These are phyloP conservation scores for Alternaria alternata DNA, from an alignment of 2,329 filamentous ascomycete genomes.

Conservation along the genomic window DNA sequence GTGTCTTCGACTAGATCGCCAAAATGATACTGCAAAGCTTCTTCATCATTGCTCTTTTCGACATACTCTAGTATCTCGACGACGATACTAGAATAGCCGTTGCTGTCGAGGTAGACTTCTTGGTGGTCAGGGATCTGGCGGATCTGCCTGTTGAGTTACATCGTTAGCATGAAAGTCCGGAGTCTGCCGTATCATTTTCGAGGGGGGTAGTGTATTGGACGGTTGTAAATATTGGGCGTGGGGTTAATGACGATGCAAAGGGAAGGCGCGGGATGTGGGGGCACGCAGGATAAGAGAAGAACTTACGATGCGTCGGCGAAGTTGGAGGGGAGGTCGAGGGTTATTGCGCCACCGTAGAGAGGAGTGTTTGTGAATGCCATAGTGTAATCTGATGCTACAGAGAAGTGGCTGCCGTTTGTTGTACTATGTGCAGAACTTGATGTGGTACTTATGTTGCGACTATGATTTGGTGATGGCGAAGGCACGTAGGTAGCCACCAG, in stretches of 20 bases:
- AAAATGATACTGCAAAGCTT: conserved; percentile 65
- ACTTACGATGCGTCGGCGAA: conserved; percentile 78
- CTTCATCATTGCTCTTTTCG: conserved; percentile 71
- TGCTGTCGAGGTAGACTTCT: conserved; percentile 86
- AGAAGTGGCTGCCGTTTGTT: conserved; percentile 31
- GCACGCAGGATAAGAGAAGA: conserved; percentile 7
- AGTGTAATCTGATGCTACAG: neutral
- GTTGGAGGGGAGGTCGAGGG: conserved; percentile 70
- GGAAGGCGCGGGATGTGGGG: conserved; percentile 14
- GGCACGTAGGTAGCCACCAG: conserved; percentile 43
- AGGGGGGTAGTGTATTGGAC: neutral
- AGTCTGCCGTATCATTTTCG: neutral
- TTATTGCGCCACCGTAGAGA: conserved; percentile 77
- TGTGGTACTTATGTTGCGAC: conserved; percentile 34
- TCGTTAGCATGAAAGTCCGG: conserved; percentile 5
- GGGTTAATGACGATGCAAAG: conserved; percentile 10
- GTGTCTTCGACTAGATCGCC: conserved; percentile 54
- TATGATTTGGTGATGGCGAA: conserved; percentile 25
- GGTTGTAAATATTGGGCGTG: neutral
- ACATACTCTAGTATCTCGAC: conserved; percentile 90
- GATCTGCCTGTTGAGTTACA: conserved; percentile 62
- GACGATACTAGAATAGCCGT: conserved; percentile 86
- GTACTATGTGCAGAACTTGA: neutral
- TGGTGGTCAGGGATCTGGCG: conserved; percentile 86
- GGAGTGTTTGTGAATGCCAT: conserved; percentile 65